phyloP scores from a whole-genome alignment of 2,329 filamentous ascomycete genomes.

The Westerdykella ornata region DNA sequence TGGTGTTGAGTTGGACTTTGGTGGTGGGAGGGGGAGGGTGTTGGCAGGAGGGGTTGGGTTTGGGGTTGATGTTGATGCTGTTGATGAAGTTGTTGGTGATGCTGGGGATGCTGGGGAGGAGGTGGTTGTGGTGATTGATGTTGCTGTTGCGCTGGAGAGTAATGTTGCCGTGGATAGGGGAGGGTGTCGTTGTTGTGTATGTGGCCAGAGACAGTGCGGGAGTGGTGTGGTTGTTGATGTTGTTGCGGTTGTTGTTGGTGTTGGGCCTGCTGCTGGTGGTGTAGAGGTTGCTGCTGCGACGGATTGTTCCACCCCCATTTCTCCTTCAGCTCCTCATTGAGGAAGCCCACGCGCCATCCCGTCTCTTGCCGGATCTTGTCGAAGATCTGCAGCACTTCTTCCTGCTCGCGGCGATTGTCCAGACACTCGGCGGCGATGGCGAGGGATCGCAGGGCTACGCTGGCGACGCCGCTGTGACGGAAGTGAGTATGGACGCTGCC shows the following conservation, averaged over 20 bases:
- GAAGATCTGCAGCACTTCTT: constrained; percentile 72
- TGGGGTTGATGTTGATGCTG: constrained; percentile 2
- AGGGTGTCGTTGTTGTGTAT: background rate
- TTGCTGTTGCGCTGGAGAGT: constrained; percentile 13
- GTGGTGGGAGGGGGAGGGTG: background rate
- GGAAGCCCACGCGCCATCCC: constrained; percentile 67
- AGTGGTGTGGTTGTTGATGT: constrained; percentile 6
- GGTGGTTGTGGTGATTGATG: constrained; percentile 12
- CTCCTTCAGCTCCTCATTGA: constrained; percentile 65
- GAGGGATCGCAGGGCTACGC: constrained; percentile 71
- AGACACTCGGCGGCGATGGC: constrained; percentile 71
- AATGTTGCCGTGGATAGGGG: background rate
- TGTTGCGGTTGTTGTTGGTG: constrained; percentile 9
- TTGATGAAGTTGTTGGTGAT: background rate
- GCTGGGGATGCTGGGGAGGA: background rate
- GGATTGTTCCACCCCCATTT: constrained; percentile 68
- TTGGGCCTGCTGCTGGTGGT: constrained; percentile 16
- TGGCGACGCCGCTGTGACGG: constrained; percentile 57
- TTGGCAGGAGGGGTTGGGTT: too few relatives aligned
- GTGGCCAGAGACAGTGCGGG: constrained; percentile 10
- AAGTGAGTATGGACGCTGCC: constrained; percentile 4
- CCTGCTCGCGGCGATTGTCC: constrained; percentile 62
- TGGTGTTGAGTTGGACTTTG: too few relatives aligned
- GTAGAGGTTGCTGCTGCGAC: constrained; percentile 19
- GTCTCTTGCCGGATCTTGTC: constrained; percentile 68